Base-by-base conservation (phyloP, 768 basidiomycete species). In the Phaeolepiota aurea region DNA sequence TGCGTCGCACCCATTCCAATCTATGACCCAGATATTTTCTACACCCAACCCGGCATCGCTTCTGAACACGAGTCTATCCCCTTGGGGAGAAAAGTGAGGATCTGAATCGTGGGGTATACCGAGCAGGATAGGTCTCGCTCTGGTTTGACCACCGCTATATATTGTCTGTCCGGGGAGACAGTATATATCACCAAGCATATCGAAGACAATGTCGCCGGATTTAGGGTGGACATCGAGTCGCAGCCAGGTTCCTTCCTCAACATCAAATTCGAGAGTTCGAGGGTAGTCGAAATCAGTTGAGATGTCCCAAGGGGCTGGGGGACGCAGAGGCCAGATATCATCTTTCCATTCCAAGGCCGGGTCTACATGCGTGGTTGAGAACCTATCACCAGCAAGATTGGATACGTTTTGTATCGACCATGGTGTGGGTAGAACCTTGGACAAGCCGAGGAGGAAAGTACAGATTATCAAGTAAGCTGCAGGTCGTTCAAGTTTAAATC, bases 211-310 rank as follows among this genome's bases (percentile, higher is more conserved):
- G 47, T 86, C 83, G 10, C 83, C 82, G 2, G 73, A 70, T 40
- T 62, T 59, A n/a, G 80, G 79, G 45, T 82, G 76, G 1, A 84
- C 82, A 50, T 85, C 83, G 20, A 86, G 69, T 9, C 82, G 69
- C 40, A 86, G 60, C 82, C 82, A 87, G 23, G 84, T 86, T 5
- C 83, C 84, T 52, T 85, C 79, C 31, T 69, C 63, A 11, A 85
- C 82, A 42, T 83, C 76, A 54, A 79, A 87, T 41, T 74, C 69
- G 21, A 85, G 62, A 14, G 58, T 59, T n/a, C 82, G 76, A 1
- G 81, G 77, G 57, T 76, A 74, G n/a, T 74, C 68, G 48, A 74
- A 84, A 61, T 85, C 78, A 15, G 81, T 83, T 15, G 82, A 84
- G 45, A 86, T 85, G 51, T 86, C 83, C 81, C 82, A 87, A 28